These are phyloP conservation scores for Carex myosuroides DNA, from an alignment of 176 grass and related monocot species.

Conservation along the genomic window DNA sequence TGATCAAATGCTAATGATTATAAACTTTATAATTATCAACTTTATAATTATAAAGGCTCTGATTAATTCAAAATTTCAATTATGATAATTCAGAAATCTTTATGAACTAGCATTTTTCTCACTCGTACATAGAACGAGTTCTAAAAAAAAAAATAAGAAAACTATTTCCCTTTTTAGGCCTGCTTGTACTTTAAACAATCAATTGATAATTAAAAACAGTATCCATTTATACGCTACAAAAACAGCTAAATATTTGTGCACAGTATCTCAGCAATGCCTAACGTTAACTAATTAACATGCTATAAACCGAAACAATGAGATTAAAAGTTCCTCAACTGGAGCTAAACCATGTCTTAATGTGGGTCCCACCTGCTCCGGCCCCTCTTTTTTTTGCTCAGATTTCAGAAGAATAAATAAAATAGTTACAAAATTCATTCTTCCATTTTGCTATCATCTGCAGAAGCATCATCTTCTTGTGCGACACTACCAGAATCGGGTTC, in stretches of 20 bases:
- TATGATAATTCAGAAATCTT: too few species aligned
- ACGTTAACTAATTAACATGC: background rate
- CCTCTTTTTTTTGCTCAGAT: background rate
- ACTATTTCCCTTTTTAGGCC: too few species aligned
- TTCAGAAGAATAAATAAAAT: background rate
- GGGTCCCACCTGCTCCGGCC: background rate
- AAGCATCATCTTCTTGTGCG: constrained; percentile 14
- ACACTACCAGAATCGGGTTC: too few species aligned
- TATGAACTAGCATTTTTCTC: background rate
- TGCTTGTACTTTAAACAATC: too few species aligned
- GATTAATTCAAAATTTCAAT: too few species aligned
- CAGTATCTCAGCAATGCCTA: background rate
- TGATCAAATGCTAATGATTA: too few species aligned
- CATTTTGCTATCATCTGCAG: constrained; percentile 21
- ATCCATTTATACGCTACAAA: background rate
- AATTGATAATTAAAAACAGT: too few species aligned
- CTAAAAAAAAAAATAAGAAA: too few species aligned
- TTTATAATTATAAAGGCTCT: too few species aligned
- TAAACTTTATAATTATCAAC: too few species aligned
- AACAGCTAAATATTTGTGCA: background rate
- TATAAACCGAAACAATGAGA: background rate
- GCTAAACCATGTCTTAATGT: background rate
- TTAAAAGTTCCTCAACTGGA: background rate
- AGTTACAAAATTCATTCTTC: constrained; percentile 10
- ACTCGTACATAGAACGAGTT: too few species aligned